Evolutionary conservation across 345 rosid genomes (phyloP), one percentile per base, ranked within the genome.

Genomic region (Arabidopsis suecica): DNA sequence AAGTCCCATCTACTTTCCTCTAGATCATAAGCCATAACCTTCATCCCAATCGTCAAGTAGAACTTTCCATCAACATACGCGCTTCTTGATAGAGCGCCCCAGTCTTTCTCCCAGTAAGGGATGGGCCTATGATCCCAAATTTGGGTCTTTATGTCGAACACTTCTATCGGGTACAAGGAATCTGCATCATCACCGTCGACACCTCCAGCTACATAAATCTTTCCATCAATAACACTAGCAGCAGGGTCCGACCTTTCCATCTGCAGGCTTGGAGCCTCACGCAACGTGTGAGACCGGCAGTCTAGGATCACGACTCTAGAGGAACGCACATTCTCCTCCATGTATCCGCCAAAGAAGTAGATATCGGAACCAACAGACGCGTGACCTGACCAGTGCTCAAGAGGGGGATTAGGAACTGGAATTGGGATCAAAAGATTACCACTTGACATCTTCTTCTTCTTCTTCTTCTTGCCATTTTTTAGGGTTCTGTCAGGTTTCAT

Each of bases 201-300:
- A 82, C 79, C 97, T 0, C 95, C 95, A 41, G 84, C 80, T 16
- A 91, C 89, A 40, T 86, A 89, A 9, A 91, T 73, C 70, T 81
- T 84, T 1, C 69, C 87, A 5, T 76, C 81, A 14, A 85, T 72
- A 3, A 79, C 84, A 0, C 83, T 88, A 0, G 89, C 83, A 0
- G 91, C 84, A 10, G 88, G 76, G 54, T 86, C 83, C 65, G 13
- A 44, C 48, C 86, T 88, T 5, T 80, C 65, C 22, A 83, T 56
- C 3, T 74, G 82, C 94, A 88, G 87, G 57, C 38, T 63, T 16
- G 93, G 87, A 25, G 81, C 80, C 5, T 72, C 18, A 42, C 71
- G 69, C 94, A 91, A 91, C 4, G 68, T 68, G 83, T 85, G 80
- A 69, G 76, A 63, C 16, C 91, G 86, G 83, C 92, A 87, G 53